These are phyloP conservation scores for Phialophora verrucosa DNA, from an alignment of 2,329 filamentous ascomycete genomes.

Conservation along the genomic window DNA sequence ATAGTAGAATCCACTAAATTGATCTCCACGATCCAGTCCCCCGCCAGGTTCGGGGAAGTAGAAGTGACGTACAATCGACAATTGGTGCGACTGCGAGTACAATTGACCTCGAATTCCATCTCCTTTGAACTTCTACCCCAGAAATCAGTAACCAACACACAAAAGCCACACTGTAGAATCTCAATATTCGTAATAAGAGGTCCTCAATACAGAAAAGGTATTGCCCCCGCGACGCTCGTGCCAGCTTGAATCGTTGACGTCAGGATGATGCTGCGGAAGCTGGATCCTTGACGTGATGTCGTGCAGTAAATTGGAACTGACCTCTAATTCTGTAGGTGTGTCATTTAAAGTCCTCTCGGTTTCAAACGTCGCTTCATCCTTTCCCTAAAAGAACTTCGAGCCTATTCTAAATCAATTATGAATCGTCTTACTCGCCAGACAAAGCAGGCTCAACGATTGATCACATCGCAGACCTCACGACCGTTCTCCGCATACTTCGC, in stretches of 20 bases:
- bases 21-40: not conserved
- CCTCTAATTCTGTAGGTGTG: slow-evolving; percentile 7
- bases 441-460: slow-evolving; percentile 20
- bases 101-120: not conserved
- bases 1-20: not conserved
- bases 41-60: not conserved
- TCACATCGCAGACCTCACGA: slow-evolving; percentile 22
- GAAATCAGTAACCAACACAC: not conserved
- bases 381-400: not conserved
- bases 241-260: slow-evolving; percentile 6
- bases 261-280: slow-evolving; percentile 7
- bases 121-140: not conserved
- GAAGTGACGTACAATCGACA: slow-evolving; percentile 1
- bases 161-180: not conserved
- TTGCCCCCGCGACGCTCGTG: not conserved
- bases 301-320: slow-evolving; percentile 5
- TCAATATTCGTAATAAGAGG: not conserved
- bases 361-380: not conserved
- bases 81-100: not conserved
- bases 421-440: slow-evolving; percentile 23
- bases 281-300: not conserved
- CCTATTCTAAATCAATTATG: slow-evolving; percentile 16
- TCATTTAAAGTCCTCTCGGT: not conserved
- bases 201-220: slow-evolving; percentile 8
- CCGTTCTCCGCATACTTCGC: slow-evolving; percentile 21